Evolutionary conservation across 164 flowering plant species (phyloP), one percentile per base, ranked within the genome.

Genomic region (Tetracentron sinense): DNA sequence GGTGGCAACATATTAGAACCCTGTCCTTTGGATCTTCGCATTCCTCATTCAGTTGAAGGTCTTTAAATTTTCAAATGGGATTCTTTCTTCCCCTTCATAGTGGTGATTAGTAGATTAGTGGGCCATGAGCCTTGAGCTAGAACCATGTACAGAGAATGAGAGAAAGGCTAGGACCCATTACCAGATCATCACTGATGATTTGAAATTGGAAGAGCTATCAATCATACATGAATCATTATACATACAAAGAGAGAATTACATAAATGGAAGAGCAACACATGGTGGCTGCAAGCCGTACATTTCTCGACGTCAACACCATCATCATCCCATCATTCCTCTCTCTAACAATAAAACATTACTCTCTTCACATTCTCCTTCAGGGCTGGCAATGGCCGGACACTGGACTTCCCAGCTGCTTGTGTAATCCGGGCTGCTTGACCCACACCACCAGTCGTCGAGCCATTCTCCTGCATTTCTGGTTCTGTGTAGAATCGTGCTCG

Each of bases 401-500:
- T 89, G 15, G 66, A 60, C 56, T 75, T 86, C 58, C 82, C 82
- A 6, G 66, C 59, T 5, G 61, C 71, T n/a, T 80, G 71, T 6
- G 72, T 63, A 50, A 62, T 29, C 60, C 76, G 77, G n/a, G 65
- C 33, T 17, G 62, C 61, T 48, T 54, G 71, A 30, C 74, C 73
- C 7, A 52, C 46, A 27, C 79, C 72, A n/a, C 72, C 73, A 19
- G 60, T 69, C 23, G 72, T 30, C 14, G 85, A 77, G 38, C 81
- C 75, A 50, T 74, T 85, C 14, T 89, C 92, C 47, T 75, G 85
- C 72, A 82, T 21, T 8, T 82, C 88, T 56, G 98, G 96, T 60
- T 92, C 96, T 88, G 85, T 66, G 81, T 92, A 92, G 78, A 92
- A 92, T 28, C 98, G 86, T 10, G 98, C 98, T 29, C 98, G 86